These are phyloP conservation scores for Actinomortierella ambigua DNA, from an alignment of 371 early-diverging fungal genomes.

Conservation along the genomic window DNA sequence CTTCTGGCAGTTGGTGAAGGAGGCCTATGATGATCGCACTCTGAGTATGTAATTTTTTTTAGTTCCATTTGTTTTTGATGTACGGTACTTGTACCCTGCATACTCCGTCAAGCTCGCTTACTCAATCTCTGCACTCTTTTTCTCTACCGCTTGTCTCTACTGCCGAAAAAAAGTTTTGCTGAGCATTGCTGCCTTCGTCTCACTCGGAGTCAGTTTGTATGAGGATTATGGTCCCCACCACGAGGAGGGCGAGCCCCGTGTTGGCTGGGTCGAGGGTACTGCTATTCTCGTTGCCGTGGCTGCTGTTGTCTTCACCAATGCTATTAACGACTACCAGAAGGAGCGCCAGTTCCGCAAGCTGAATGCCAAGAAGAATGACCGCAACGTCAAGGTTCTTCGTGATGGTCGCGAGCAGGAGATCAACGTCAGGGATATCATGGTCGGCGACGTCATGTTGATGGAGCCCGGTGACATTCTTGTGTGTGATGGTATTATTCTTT, in stretches of 20 bases:
- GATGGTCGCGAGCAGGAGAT: conserved; percentile 80
- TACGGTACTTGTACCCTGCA: conserved; percentile 6
- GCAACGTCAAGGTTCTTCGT: conserved; percentile 77
- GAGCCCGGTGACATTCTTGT: conserved; percentile 96
- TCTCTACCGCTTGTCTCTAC: conserved; percentile 2
- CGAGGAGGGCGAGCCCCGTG: conserved; percentile 63
- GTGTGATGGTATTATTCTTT: conserved; percentile 85
- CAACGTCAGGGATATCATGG: conserved; percentile 84
- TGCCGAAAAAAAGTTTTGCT: conserved; percentile 50
- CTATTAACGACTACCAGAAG: conserved; percentile 96
- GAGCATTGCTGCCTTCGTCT: conserved; percentile 79
- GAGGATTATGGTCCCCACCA: conserved; percentile 69
- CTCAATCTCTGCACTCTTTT: not conserved
- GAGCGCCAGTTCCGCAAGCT: conserved; percentile 94
- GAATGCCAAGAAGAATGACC: conserved; percentile 91
- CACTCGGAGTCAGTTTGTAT: conserved; percentile 77
- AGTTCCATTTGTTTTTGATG: conserved; percentile 4
- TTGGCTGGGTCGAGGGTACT: conserved; percentile 67
- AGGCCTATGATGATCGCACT: conserved; percentile 72
- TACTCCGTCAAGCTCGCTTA: not conserved
- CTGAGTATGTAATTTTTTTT: conserved; percentile 52
- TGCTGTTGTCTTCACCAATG: conserved; percentile 90
- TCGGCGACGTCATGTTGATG: conserved; percentile 88
- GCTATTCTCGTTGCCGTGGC: conserved; percentile 91
- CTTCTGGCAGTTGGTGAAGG: conserved; percentile 66